Percentiles rank a stretch among this genome's conserved stretches.
phyloP scores from a whole-genome alignment of 805 yeast species.

The Barnettozyma pratensis region DNA sequence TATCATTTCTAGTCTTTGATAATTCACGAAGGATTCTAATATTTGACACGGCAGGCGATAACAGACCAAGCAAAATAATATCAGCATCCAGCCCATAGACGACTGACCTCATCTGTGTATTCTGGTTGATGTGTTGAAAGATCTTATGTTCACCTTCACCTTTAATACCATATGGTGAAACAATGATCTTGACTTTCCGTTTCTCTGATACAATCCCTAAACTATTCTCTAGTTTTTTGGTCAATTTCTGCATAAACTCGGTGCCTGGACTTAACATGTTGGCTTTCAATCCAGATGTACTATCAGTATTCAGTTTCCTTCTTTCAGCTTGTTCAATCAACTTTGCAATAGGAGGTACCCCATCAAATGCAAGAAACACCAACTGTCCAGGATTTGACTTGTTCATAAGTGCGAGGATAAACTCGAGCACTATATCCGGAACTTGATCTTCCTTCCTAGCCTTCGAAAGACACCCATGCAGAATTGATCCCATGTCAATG shows the following conservation, averaged over 20 bases:
- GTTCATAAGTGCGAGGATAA: constrained; percentile 17
- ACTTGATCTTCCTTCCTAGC: constrained; percentile 60
- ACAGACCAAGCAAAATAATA: constrained; percentile 81
- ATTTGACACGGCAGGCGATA: constrained; percentile 73
- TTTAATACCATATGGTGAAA: constrained; percentile 87
- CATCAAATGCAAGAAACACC: constrained; percentile 92
- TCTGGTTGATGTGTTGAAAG: constrained; percentile 75
- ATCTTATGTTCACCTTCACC: constrained; percentile 98
- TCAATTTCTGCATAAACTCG: constrained; percentile 80
- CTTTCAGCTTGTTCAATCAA: constrained; percentile 93
- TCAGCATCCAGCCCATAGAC: constrained; percentile 94
- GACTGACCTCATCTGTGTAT: constrained; percentile 74
- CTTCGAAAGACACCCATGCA: constrained; percentile 82
- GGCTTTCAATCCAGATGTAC: constrained; percentile 67
- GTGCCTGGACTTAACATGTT: constrained; percentile 94
- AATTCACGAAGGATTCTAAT: constrained; percentile 77
- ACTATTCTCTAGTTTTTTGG: constrained; percentile 66
- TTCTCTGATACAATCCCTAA: constrained; percentile 71
- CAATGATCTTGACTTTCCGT: constrained; percentile 63
- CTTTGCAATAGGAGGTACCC: constrained; percentile 95
- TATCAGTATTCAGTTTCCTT: constrained; percentile 80
- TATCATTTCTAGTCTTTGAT: constrained; percentile 41
- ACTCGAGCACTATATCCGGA: constrained; percentile 46
- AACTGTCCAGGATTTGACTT: constrained; percentile 60
- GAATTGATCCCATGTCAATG: constrained; percentile 89